Conservation (phyloP, 805 yeast species). For the Blastobotrys mokoenaii region DNA sequence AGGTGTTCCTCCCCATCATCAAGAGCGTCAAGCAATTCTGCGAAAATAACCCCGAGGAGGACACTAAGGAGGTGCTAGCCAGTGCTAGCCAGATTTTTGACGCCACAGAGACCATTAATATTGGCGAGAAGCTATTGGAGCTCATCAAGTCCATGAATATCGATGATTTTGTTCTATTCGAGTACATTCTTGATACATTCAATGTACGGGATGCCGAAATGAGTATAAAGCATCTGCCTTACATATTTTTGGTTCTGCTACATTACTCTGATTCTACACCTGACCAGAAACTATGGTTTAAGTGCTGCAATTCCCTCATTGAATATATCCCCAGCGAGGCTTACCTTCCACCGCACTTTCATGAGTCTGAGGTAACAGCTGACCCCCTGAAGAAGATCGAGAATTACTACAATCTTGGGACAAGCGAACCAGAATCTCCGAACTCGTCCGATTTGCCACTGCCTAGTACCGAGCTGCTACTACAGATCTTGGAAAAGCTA, state of each 20-base stretch:
- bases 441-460: conserved; percentile 1
- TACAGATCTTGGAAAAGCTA: conserved; percentile 10
- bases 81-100: conserved; percentile 71
- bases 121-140: conserved; percentile 59
- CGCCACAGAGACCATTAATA: conserved; percentile 69
- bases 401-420: conserved; percentile 7
- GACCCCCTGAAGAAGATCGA: conserved; percentile 23
- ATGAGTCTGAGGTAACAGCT: conserved; percentile 17
- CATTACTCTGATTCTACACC: neutral
- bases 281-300: conserved; percentile 28
- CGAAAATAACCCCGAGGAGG: conserved; percentile 12
- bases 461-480: neutral
- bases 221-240: conserved; percentile 66
- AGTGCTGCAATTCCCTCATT: conserved; percentile 37
- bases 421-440: conserved; percentile 2
- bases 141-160: conserved; percentile 28
- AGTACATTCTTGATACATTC: conserved; percentile 55
- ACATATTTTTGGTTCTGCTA: conserved; percentile 42
- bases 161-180: conserved; percentile 39
- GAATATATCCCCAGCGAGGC: conserved; percentile 56
- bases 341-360: conserved; percentile 44
- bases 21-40: conserved; percentile 15
- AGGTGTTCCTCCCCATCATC: conserved; percentile 58
- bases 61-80: conserved; percentile 40
- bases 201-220: conserved; percentile 83